phyloP scores from a whole-genome alignment of 1,284 basidiomycete species.

The Boletus chippewaensis region DNA sequence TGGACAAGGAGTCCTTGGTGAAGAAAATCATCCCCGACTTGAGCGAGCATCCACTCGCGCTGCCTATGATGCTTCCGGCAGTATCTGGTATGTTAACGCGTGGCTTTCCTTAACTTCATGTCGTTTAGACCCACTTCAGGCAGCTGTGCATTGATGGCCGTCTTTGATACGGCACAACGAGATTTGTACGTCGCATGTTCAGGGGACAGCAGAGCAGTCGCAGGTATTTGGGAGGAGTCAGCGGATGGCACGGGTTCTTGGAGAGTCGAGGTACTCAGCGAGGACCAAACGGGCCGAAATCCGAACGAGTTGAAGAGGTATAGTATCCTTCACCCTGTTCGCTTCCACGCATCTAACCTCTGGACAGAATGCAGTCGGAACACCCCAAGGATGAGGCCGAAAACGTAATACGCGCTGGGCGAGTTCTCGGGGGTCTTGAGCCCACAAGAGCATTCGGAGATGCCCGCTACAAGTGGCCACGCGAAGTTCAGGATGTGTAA shows the following conservation, averaged over 20 bases:
- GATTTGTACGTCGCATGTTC: slow-evolving; percentile 88
- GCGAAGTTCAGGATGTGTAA: slow-evolving; percentile 67
- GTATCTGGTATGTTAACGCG: slow-evolving; percentile 47
- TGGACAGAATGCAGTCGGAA: slow-evolving; percentile 73
- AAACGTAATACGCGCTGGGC: slow-evolving; percentile 79
- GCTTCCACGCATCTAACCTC: slow-evolving; percentile 8
- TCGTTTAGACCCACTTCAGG: slow-evolving; percentile 40
- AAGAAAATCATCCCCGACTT: slow-evolving; percentile 57
- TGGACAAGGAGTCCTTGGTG: slow-evolving; percentile 46
- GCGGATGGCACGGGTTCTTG: slow-evolving; percentile 59
- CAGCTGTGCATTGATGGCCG: slow-evolving; percentile 81
- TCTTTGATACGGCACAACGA: slow-evolving; percentile 76
- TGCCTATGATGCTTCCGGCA: slow-evolving; percentile 73
- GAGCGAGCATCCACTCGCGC: slow-evolving; percentile 61
- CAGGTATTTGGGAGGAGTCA: slow-evolving; percentile 80
- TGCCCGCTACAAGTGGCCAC: slow-evolving; percentile 88
- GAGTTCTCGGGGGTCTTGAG: slow-evolving; percentile 89
- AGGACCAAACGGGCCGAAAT: slow-evolving; percentile 95
- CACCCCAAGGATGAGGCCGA: slow-evolving; percentile 81
- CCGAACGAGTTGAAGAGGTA: slow-evolving; percentile 72
- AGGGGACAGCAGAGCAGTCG: slow-evolving; percentile 93
- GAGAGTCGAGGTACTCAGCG: slow-evolving; percentile 87
- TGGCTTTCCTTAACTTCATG: not conserved
- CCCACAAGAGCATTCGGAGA: slow-evolving; percentile 95
- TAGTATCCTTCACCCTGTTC: slow-evolving; percentile 6